Conservation (phyloP, 495 filamentous ascomycete species). For the Cladorrhinum samala region DNA sequence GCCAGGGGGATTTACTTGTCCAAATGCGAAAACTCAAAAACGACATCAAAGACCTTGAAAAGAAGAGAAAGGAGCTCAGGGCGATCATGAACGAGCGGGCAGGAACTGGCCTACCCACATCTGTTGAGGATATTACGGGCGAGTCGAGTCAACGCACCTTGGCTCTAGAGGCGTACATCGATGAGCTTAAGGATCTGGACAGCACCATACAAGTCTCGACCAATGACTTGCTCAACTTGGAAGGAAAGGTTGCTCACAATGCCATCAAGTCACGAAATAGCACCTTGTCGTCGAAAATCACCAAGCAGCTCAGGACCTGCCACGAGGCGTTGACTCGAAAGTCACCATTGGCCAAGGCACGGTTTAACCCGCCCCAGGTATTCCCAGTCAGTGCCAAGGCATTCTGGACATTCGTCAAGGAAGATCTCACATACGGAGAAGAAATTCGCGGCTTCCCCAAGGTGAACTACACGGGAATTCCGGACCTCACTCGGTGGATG, state of each 20-base stretch:
- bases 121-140: no score
- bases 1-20: not conserved
- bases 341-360: no score
- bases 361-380: not conserved
- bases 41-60: not conserved
- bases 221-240: not conserved
- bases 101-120: no score
- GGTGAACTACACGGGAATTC: slow-evolving; percentile 20
- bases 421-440: no score
- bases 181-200: not conserved
- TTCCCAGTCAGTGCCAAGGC: slow-evolving; percentile 15
- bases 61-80: no score
- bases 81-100: no score
- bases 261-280: not conserved
- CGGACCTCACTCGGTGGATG: slow-evolving; percentile 15
- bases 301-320: no score
- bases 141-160: no score
- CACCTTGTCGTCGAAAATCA: not conserved
- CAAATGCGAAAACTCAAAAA: not conserved
- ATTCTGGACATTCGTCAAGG: slow-evolving; percentile 12
- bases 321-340: no score
- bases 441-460: slow-evolving; percentile 17
- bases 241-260: not conserved
- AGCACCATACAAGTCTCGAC: not conserved
- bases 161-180: not conserved